Evolutionary conservation across 2,329 filamentous ascomycete genomes (phyloP), one percentile per base, ranked within the genome.

Genomic region (Colletotrichum plurivorum): DNA sequence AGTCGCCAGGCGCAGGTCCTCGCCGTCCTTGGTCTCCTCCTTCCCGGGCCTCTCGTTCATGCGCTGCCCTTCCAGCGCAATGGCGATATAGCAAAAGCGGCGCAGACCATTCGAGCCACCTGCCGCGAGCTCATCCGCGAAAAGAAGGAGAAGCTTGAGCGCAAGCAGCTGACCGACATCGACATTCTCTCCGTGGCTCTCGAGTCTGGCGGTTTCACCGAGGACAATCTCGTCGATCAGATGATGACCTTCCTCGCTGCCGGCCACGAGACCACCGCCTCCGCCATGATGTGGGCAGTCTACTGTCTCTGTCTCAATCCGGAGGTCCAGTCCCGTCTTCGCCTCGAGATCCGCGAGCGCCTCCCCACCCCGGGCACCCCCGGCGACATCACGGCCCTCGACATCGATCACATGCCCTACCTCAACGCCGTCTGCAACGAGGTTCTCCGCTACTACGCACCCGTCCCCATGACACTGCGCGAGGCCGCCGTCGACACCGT

Each of bases 201-300:
- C 55, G 88, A 91, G 76, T 94, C 90, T 46, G 93, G 92, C 54
- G 89, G 85, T 6, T 96, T 97, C 80, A 87, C 82, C 13, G 93
- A 96, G 71, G 92, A 94, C 56, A 90, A 94, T 69, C 87, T 97
- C n/a, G 88, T 94, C 43, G 92, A 96, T 78, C 94, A 97, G 80
- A 88, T 96, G 77, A 96, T 97, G 93, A 97, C 93, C 0, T 96
- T 97, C 82, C 87, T 97, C 5, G 92, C 92, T 1, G 94, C 94
- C 0, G 92, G 91, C 22, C 93, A 95, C 78, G 93, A 95, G 80
- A 95, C 93, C 1, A 95, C 93, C 0, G 89, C 93, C 1, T 87
- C 90, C 1, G 87, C 93, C 18, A 84, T 96, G 76, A 92, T 90
- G n/a, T 95, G 93, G 92, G 88, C 91, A 3, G 80, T 90, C 8